Evolutionary conservation across 768 basidiomycete species (phyloP), one percentile per base, ranked within the genome.

Genomic region (Panus rudis): DNA sequence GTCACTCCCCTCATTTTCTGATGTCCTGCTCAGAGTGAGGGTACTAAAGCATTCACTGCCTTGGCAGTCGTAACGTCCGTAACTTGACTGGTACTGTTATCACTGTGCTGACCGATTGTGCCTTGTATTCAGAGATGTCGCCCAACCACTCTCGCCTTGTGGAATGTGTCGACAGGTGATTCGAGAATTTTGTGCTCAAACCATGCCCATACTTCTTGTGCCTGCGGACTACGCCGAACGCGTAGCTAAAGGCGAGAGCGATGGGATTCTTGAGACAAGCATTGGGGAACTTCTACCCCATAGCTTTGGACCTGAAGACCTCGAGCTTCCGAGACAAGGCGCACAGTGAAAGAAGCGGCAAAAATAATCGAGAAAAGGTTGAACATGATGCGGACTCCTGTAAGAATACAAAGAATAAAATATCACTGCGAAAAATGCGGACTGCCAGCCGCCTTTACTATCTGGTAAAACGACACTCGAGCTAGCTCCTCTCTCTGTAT

Each of bases 81-180:
- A 45, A 27, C 40, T n/a, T 23, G 28, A 25, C 43, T 41, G 25
- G 20, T 16, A 27, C 35, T 39, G 12, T 22, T 43, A 13, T 20
- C 37, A 13, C 17, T 24, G 2, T 10, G 4, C 19, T 37, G 35
- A 31, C 16, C 34, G 12, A 23, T 21, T 7, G 8, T 27, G 27
- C 22, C 6, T 32, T 31, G 17, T 35, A 21, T 33, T 6, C 39
- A 92, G 89, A 16, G 84, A 94, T 50, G 79, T 93, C 2, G 54
- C 72, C 0, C 57, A 69, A 0, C 58, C 81, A 0, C 67, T 86
- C 37, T 84, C 92, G 2, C 94, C 94, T 0, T 98, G 96, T 60
- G 94, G 94, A 2, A 80, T 93, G 37, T 99, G 93, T 54, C 83
- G 94, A 6, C 93, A 97, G 59, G 75, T 96, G 39, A 73, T 91